phyloP scores from a whole-genome alignment of 2,329 filamentous ascomycete species.

The Hymenoscyphus fructigenus region DNA sequence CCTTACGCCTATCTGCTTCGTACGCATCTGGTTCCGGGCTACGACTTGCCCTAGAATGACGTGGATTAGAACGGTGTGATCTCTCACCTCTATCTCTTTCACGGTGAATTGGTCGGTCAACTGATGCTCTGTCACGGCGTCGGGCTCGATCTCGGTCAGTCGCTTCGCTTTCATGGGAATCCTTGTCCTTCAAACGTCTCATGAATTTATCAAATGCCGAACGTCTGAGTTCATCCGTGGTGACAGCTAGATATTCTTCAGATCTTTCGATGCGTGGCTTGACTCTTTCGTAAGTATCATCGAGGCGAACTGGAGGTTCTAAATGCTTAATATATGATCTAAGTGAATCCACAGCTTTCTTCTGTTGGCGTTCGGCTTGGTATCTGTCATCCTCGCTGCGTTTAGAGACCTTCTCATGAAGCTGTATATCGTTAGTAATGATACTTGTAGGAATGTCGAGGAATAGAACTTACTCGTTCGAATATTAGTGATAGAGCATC shows the following conservation, averaged over 20 bases:
- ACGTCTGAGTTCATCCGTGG: slow-evolving; percentile 78
- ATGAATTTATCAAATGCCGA: slow-evolving; percentile 90
- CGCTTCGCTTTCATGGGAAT: slow-evolving; percentile 58
- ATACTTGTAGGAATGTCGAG: background rate
- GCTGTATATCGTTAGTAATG: slow-evolving; percentile 44
- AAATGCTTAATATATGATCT: slow-evolving; percentile 85
- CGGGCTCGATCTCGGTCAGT: slow-evolving; percentile 64
- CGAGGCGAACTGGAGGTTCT: slow-evolving; percentile 74
- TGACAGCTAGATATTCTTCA: slow-evolving; percentile 80
- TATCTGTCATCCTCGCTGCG: slow-evolving; percentile 82
- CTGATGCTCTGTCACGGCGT: slow-evolving; percentile 57
- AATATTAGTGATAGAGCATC: slow-evolving; percentile 81
- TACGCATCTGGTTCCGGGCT: slow-evolving; percentile 93
- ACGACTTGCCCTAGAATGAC: slow-evolving; percentile 67
- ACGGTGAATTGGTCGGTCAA: slow-evolving; percentile 41
- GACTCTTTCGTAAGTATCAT: slow-evolving; percentile 88
- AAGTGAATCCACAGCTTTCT: slow-evolving; percentile 79
- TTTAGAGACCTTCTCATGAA: slow-evolving; percentile 82
- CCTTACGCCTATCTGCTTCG: slow-evolving; percentile 90
- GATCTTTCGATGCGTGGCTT: slow-evolving; percentile 74
- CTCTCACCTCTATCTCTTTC: slow-evolving; percentile 61
- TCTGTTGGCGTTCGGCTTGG: slow-evolving; percentile 79
- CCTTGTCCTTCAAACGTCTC: slow-evolving; percentile 85
- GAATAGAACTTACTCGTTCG: slow-evolving; percentile 60
- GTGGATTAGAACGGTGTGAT: slow-evolving; percentile 58